A percentile compares a stretch with the other conserved stretches of the same genome.
Conservation (phyloP, 495 filamentous ascomycete genomes). For the Penicillium taxi region DNA sequence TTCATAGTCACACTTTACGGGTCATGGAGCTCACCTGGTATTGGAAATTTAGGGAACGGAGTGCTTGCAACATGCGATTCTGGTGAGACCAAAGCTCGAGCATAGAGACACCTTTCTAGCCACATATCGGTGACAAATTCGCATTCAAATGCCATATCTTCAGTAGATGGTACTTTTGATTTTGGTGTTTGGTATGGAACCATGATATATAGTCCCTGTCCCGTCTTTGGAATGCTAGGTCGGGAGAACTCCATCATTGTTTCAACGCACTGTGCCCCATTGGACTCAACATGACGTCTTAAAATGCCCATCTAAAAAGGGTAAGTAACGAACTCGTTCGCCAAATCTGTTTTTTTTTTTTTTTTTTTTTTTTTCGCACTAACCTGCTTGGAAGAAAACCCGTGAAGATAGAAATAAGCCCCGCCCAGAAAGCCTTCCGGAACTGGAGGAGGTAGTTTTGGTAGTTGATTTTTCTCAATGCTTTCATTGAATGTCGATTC, state of each 20-base stretch:
- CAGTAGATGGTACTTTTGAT: slow-evolving; percentile 29
- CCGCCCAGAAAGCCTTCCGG: slow-evolving; percentile 30
- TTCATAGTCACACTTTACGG: neutral
- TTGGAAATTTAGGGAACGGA: slow-evolving; percentile 62
- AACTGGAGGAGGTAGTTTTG: slow-evolving; percentile 9
- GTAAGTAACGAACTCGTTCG: no score
- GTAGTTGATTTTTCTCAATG: slow-evolving; percentile 13
- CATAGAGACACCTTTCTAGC: slow-evolving; percentile 78
- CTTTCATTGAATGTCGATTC: slow-evolving; percentile 28
- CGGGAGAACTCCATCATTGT: slow-evolving; percentile 34
- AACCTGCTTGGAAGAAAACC: slow-evolving; percentile 53
- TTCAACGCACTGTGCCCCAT: slow-evolving; percentile 43
- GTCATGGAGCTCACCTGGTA: slow-evolving; percentile 43
- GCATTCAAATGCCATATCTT: slow-evolving; percentile 37
- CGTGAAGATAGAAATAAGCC: slow-evolving; percentile 54
- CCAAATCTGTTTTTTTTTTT: no score
- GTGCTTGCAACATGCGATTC: slow-evolving; percentile 60
- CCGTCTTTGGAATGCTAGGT: slow-evolving; percentile 31
- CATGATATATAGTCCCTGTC: slow-evolving; percentile 43
- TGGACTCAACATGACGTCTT: slow-evolving; percentile 44
- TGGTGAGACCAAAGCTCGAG: slow-evolving; percentile 63
- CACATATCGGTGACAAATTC: slow-evolving; percentile 80
- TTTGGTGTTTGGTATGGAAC: slow-evolving; percentile 45
- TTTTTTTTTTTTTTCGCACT: slow-evolving; percentile 8
- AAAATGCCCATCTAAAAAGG: slow-evolving; percentile 35